Evolutionary conservation across 2,329 filamentous ascomycete genomes (phyloP), one percentile per base, ranked within the genome.

Genomic region (Alternaria dauci): DNA sequence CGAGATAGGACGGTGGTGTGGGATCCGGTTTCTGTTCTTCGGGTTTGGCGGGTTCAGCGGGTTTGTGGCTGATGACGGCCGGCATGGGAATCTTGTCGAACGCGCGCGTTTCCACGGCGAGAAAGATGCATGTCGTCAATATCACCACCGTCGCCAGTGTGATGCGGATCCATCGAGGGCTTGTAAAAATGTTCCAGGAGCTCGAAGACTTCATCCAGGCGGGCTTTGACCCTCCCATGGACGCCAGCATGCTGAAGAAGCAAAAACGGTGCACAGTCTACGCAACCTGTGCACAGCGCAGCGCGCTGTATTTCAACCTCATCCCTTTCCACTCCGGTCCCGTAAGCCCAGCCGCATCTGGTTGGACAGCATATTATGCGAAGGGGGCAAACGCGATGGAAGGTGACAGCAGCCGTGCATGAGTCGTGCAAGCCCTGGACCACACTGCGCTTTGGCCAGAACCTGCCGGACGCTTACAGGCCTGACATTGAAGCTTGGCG

Each of bases 121-220:
- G 48, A 39, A 51, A 51, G 9, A 51, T 25, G 23, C 32, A 51
- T 39, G 34, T 18, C 16, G 34, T 26, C 20, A 36, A 32, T 9
- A 51, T n/a, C 8, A 51, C 48, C 20, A 39, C 32, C 11, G 48
- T 39, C 18, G 32, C 18, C 32, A 51, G 23, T 16, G 48, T 23
- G 3, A 51, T 51, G 8, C 48, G 48, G 32, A 51, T 51, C 48
- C 48, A 51, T 25, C 48, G 48, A 12, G 48, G 48, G 34, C 48
- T 51, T 2, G 32, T 23, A 38, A 51, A 51, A 32, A 51, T 25
- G 32, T 36, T 51, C 48, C 48, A 51, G 23, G 34, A 25, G 23
- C 23, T n/a, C 8, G 48, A 38, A 5, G 48, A 18, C 48, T 51
- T 51, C 48, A 39, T 51, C 48, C 48, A 51, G 20, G 32, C 23